Conservation (phyloP, 1,139 yeast genomes). For the Pichia sp. region DNA sequence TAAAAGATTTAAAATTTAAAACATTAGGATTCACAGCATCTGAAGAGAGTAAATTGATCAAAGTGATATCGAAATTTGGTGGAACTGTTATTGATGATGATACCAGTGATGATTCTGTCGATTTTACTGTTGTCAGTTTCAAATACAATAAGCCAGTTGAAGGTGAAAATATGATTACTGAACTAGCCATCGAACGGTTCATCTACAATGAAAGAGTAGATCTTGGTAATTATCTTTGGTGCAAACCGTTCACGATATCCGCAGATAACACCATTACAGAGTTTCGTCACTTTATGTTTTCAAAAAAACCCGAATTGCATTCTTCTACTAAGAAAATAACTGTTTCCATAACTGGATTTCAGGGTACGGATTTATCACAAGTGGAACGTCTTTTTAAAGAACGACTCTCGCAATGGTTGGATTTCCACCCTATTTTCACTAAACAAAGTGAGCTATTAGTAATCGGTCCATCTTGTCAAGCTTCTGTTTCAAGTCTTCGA, state of each 20-base stretch:
- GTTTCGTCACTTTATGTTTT: slow-evolving; percentile 26
- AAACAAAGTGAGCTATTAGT: slow-evolving; percentile 56
- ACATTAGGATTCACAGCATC: slow-evolving; percentile 23
- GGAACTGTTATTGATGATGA: slow-evolving; percentile 12
- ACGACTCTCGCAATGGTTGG: slow-evolving; percentile 37
- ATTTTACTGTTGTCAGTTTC: slow-evolving; percentile 20
- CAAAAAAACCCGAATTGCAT: background rate
- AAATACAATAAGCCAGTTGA: slow-evolving; percentile 4
- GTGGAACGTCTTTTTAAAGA: slow-evolving; percentile 50
- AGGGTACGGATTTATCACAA: slow-evolving; percentile 81
- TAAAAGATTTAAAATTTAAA: slow-evolving; percentile 18
- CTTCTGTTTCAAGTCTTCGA: slow-evolving; percentile 2
- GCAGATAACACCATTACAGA: slow-evolving; percentile 25
- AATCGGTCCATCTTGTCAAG: slow-evolving; percentile 13
- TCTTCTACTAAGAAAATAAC: slow-evolving; percentile 18
- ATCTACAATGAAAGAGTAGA: slow-evolving; percentile 12
- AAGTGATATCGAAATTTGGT: slow-evolving; percentile 31
- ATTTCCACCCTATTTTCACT: slow-evolving; percentile 48
- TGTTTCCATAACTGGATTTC: slow-evolving; percentile 71
- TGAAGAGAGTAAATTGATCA: slow-evolving; percentile 34
- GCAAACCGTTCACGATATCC: slow-evolving; percentile 38
- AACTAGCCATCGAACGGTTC: slow-evolving; percentile 78
- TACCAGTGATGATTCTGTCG: background rate
- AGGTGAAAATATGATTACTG: slow-evolving; percentile 41
- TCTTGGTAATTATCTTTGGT: slow-evolving; percentile 43